Evolutionary conservation across 192 early-diverging fungal species (phyloP), one percentile per base, ranked within the genome.

Genomic region (Umbelopsis sp.): DNA sequence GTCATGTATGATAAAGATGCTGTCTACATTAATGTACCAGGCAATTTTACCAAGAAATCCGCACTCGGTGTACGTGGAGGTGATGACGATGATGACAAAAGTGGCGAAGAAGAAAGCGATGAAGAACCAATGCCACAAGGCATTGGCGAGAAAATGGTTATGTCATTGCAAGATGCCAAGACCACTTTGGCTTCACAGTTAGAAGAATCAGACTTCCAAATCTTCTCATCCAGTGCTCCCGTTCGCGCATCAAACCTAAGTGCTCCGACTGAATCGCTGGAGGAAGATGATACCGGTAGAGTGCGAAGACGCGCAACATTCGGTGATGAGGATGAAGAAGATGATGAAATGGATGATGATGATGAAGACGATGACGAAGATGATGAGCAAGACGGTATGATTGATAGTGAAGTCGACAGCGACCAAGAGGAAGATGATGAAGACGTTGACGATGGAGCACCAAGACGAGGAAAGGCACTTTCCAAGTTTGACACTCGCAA

Each of bases 1-100:
- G 93, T 99, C 66, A 90, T 98, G 89, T 98, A 98, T 82, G 98
- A 99, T 80, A 97, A 96, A 81, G 98, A 99, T 83, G 98, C 96
- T 7, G 94, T 99, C 22, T 99, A 99, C 74, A 97, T 99, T 74
- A 94, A 97, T 66, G 91, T 99, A 21, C 93, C 93, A 30, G 96
- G 95, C 46, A 84, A 86, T 44, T 93, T 93, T 72, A 89, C 88
- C 30, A 86, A 88, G 71, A 81, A 85, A 73, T 81, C 76, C 15
- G 81, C 84, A 9, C 68, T 79, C 49, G 47, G 75, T 49, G 80
- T 85, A 21, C 53, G 66, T n/a, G 68, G 70, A 8, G 70, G 74
- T 50, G 82, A 77, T 47, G 78, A 77, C 30, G 77, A 61, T 20
- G 78, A 72, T 4, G 73, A 81, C 16, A 74, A 66, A 22, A 70